A percentile compares a stretch with the other conserved stretches of the same genome.
Conservation (phyloP, 371 early-diverging fungal genomes). For the Mucor plumbeus region DNA sequence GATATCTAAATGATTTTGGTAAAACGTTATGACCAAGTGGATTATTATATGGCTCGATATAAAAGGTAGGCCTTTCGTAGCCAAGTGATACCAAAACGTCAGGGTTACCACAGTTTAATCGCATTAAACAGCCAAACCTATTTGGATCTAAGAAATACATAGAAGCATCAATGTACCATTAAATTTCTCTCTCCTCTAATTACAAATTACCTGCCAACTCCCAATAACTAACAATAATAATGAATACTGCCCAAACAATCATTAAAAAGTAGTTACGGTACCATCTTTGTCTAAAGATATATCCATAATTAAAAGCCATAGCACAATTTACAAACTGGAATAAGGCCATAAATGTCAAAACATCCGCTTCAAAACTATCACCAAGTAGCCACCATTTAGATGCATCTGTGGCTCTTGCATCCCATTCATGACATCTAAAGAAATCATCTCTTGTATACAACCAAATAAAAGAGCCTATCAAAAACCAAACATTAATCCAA, state of each 20-base stretch:
- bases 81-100: slow-evolving; percentile 54
- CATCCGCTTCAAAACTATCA: slow-evolving; percentile 76
- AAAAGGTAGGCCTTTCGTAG: slow-evolving; percentile 52
- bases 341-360: slow-evolving; percentile 59
- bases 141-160: slow-evolving; percentile 61
- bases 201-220: slow-evolving; percentile 55
- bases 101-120: slow-evolving; percentile 76
- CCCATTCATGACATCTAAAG: slow-evolving; percentile 76
- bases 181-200: background rate
- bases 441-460: slow-evolving; percentile 67
- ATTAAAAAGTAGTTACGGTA: slow-evolving; percentile 67
- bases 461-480: slow-evolving; percentile 52
- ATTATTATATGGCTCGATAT: slow-evolving; percentile 65
- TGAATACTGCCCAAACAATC: slow-evolving; percentile 55
- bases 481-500: slow-evolving; percentile 67
- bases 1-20: slow-evolving; percentile 64
- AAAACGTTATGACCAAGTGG: slow-evolving; percentile 74
- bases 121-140: slow-evolving; percentile 68
- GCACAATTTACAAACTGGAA: slow-evolving; percentile 70
- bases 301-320: slow-evolving; percentile 70
- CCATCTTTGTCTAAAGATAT: slow-evolving; percentile 61
- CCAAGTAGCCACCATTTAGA: slow-evolving; percentile 81
- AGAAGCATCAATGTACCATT: background rate
- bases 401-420: slow-evolving; percentile 61
- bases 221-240: slow-evolving; percentile 63